phyloP scores from a whole-genome alignment of 768 basidiomycete genomes.

The Lepiota subincarnata region DNA sequence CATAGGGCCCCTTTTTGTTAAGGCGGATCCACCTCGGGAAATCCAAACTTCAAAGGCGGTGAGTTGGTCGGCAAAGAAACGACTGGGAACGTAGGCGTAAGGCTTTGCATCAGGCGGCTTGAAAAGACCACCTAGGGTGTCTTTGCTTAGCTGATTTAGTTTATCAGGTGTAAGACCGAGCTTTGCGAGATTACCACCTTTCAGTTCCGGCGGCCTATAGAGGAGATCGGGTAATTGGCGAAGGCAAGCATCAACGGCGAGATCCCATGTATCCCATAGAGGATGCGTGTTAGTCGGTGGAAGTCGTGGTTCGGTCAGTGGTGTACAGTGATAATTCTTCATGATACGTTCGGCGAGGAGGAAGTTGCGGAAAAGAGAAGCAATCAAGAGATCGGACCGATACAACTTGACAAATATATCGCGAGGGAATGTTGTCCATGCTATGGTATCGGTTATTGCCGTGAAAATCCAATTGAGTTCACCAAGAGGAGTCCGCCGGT shows the following conservation, averaged over 20 bases:
- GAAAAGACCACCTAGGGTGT: conserved; percentile 19
- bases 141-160: conserved; percentile 28
- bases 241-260: conserved; percentile 91
- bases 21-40: conserved; percentile 83
- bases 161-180: conserved; percentile 35
- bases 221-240: conserved; percentile 89
- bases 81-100: conserved; percentile 77
- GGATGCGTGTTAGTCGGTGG: conserved; percentile 96
- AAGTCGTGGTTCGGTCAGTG: conserved; percentile 86
- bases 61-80: conserved; percentile 94
- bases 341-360: conserved; percentile 95
- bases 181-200: conserved; percentile 17
- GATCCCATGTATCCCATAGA: conserved; percentile 97
- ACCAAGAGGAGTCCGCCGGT: conserved; percentile 91
- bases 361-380: conserved; percentile 96
- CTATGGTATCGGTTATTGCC: conserved; percentile 97
- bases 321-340: conserved; percentile 97
- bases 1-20: conserved; percentile 72
- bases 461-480: conserved; percentile 99
- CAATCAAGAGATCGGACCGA: conserved; percentile 92
- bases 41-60: conserved; percentile 99
- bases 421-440: conserved; percentile 95
- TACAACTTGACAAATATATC: conserved; percentile 93
- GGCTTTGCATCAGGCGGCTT: conserved; percentile 37
- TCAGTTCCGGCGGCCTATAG: conserved; percentile 9